Base-by-base conservation (phyloP, 2,329 filamentous ascomycete species). In the Cladosporium sp. region DNA sequence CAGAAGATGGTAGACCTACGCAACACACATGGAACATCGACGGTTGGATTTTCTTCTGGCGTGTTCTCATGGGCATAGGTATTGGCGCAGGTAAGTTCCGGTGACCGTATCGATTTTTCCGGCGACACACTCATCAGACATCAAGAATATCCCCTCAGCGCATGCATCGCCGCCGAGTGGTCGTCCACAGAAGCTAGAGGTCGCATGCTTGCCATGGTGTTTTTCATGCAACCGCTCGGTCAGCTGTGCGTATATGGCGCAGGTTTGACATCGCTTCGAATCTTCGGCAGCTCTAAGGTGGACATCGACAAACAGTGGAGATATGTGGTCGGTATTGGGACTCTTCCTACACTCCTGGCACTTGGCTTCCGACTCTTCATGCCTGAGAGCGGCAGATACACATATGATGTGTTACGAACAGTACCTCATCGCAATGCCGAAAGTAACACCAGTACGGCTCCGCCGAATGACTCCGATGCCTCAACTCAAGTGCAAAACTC, bases 171-270 rank as follows among this genome's bases (percentile, higher is more conserved):
- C 3, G 65, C 69, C 5, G 74, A 76, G 52, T 76, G 74, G 65
- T 71, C 74, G 3, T 72, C 74, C 5, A 63, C 69, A 20, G 70
- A 69, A 51, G 65, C 67, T 43, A 67, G 74, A 42, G 74, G 70
- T 5, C 64, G 73, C 15, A 76, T 77, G 74, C 59, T 77, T 58
- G 69, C 70, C 28, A 69, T 70, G 55, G 73, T 77, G 1, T 77
- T 77, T 61, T 69, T 75, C 38, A 75, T 75, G 55, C 75, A 77
- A 50, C 74, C 74, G 2, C 63, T 77, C 15, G 75, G 75, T 5
- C 75, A 76, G 62, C 68, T 77, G 3, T 71, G 62, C 47, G 63
- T 62, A 3, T 62, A 65, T 38, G 57, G 58, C 17, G 61, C 60
- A 28, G 62, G 61, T 8, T 45, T 67, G 9, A 59, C 59, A 36